These are phyloP conservation scores for Phytopythium oedochilum DNA, from an alignment of 352 stramenopile species.

Conservation along the genomic window DNA sequence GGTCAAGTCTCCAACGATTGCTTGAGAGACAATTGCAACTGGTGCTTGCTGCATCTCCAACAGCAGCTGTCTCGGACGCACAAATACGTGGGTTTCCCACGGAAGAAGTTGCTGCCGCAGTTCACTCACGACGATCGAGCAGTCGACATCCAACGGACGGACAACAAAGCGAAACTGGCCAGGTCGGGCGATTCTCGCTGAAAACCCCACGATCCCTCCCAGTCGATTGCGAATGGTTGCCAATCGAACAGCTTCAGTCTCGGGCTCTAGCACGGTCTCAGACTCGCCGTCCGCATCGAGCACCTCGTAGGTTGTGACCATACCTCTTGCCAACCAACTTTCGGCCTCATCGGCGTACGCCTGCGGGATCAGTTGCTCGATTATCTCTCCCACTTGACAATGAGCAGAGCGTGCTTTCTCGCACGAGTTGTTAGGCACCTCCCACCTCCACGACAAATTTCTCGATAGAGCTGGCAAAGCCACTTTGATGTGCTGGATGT, in stretches of 20 bases:
- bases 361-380: slow-evolving; percentile 29
- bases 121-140: slow-evolving; percentile 23
- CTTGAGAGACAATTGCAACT: slow-evolving; percentile 25
- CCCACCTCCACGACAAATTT: slow-evolving; percentile 21
- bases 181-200: slow-evolving; percentile 13
- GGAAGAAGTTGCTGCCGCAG: slow-evolving; percentile 13
- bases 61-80: slow-evolving; percentile 9
- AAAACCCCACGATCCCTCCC: slow-evolving; percentile 13
- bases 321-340: slow-evolving; percentile 19
- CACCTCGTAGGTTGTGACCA: slow-evolving; percentile 25
- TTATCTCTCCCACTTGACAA: slow-evolving; percentile 19
- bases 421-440: slow-evolving; percentile 28
- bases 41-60: slow-evolving; percentile 7
- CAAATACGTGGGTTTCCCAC: slow-evolving; percentile 8
- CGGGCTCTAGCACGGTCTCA: slow-evolving; percentile 17
- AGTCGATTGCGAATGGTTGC: slow-evolving; percentile 15
- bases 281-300: slow-evolving; percentile 1
- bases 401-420: neutral
- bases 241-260: slow-evolving; percentile 8
- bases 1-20: slow-evolving; percentile 9
- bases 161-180: slow-evolving; percentile 30
- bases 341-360: slow-evolving; percentile 20
- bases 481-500: neutral
- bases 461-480: slow-evolving; percentile 5
- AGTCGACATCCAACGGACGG: slow-evolving; percentile 27